Conservation (phyloP, 116 monocot genomes). For the Trichopus zeylanicus region DNA sequence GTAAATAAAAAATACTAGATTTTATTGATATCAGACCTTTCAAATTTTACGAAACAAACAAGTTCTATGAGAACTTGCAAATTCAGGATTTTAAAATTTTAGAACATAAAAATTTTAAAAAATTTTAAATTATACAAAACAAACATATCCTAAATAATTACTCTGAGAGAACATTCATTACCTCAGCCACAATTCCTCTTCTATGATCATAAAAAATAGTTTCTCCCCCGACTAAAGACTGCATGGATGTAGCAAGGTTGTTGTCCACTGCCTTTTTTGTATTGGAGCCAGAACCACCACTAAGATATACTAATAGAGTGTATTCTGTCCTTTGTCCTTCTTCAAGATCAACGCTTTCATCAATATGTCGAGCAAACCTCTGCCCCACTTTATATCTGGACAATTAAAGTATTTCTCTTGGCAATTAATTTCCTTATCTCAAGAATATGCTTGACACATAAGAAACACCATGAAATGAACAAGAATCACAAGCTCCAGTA, state of each 20-base stretch:
- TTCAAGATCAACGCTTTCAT: slow-evolving; percentile 80
- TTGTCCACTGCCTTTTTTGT: slow-evolving; percentile 9
- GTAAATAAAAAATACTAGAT: too few relatives aligned
- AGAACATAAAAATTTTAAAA: too few relatives aligned
- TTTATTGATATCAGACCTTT: too few relatives aligned
- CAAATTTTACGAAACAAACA: too few relatives aligned
- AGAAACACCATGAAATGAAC: too few relatives aligned
- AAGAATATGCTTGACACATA: too few relatives aligned
- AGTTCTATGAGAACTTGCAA: too few relatives aligned
- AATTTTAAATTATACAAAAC: too few relatives aligned
- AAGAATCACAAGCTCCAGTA: too few relatives aligned
- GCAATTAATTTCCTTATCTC: too few relatives aligned
- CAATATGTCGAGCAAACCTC: slow-evolving; percentile 78
- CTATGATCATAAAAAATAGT: slow-evolving; percentile 86
- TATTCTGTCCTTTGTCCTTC: slow-evolving; percentile 48
- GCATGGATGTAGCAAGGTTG: slow-evolving; percentile 22
- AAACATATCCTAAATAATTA: background rate
- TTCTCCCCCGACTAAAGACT: slow-evolving; percentile 69
- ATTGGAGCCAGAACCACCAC: slow-evolving; percentile 31
- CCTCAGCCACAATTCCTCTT: slow-evolving; percentile 62
- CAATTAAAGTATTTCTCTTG: too few relatives aligned
- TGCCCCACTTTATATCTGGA: slow-evolving; percentile 85
- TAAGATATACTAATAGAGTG: slow-evolving; percentile 84
- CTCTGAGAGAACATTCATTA: slow-evolving; percentile 13
- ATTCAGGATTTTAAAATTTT: too few relatives aligned